phyloP scores from a whole-genome alignment of 306 rosid species.

The Astragalus glycyphyllos region DNA sequence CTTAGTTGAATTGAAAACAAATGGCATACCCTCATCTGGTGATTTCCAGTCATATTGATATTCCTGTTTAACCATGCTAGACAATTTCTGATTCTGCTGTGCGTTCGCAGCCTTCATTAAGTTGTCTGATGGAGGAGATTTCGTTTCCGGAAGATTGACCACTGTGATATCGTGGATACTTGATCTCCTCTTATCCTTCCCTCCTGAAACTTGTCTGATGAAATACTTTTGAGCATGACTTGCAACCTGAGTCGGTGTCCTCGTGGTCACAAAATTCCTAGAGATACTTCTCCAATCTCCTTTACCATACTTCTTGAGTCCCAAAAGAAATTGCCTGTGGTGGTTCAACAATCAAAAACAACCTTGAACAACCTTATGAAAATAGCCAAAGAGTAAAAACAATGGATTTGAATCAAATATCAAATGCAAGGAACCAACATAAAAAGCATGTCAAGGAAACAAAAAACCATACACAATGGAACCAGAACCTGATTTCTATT shows the following conservation, averaged over 20 bases:
- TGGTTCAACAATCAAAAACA: slow-evolving; percentile 28
- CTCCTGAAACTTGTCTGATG: slow-evolving; percentile 74
- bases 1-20: slow-evolving; percentile 53
- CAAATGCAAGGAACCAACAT: slow-evolving; percentile 38
- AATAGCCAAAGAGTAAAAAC: slow-evolving; percentile 25
- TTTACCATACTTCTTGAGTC: slow-evolving; percentile 90
- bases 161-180: slow-evolving; percentile 95
- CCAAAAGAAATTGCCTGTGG: slow-evolving; percentile 83
- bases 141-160: slow-evolving; percentile 62
- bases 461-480: slow-evolving; percentile 15
- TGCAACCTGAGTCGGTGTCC: slow-evolving; percentile 94
- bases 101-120: slow-evolving; percentile 43
- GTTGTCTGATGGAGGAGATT: slow-evolving; percentile 52
- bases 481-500: not conserved
- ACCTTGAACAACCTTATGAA: slow-evolving; percentile 3
- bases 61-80: slow-evolving; percentile 53
- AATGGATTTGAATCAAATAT: not conserved
- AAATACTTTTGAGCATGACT: slow-evolving; percentile 97
- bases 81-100: slow-evolving; percentile 47
- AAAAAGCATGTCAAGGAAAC: slow-evolving; percentile 34
- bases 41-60: slow-evolving; percentile 56
- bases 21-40: slow-evolving; percentile 46
- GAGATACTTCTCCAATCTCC: slow-evolving; percentile 98
- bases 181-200: slow-evolving; percentile 89
- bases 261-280: slow-evolving; percentile 77